Conservation (phyloP, 495 filamentous ascomycete genomes). For the Aspergillus steynii region DNA sequence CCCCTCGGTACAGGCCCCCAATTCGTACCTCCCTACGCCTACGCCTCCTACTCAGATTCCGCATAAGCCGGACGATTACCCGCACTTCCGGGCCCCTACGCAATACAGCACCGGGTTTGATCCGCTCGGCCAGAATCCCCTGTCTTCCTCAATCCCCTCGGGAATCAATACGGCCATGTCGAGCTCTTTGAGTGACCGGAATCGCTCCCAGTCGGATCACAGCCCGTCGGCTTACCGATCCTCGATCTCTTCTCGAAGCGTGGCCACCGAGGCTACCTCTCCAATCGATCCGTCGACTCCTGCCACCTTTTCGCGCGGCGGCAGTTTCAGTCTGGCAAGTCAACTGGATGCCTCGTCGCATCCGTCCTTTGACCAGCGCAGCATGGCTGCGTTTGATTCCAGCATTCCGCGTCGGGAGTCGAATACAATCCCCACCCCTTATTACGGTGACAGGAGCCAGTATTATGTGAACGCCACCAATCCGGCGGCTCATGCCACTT, state of each 20-base stretch:
- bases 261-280: constrained; percentile 43
- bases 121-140: constrained; percentile 32
- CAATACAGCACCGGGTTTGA: constrained; percentile 40
- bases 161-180: constrained; percentile 32
- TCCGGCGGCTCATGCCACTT: constrained; percentile 35
- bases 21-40: constrained; percentile 42
- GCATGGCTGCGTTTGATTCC: constrained; percentile 37
- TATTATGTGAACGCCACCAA: constrained; percentile 38
- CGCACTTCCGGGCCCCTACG: constrained; percentile 31
- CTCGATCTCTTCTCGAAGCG: constrained; percentile 45
- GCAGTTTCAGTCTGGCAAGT: constrained; percentile 41
- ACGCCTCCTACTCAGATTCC: constrained; percentile 27
- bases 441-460: constrained; percentile 37
- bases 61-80: constrained; percentile 41
- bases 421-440: constrained; percentile 36
- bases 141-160: constrained; percentile 41
- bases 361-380: constrained; percentile 34
- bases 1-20: constrained; percentile 36
- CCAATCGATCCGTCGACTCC: constrained; percentile 44
- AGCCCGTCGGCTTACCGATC: constrained; percentile 44
- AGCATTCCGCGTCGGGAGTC: constrained; percentile 44
- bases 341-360: constrained; percentile 34
- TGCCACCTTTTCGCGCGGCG: constrained; percentile 37
- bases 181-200: constrained; percentile 40
- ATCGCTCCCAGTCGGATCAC: constrained; percentile 43